Evolutionary conservation across 768 basidiomycete genomes (phyloP), one percentile per base, ranked within the genome.

Genomic region (Pisolithus marmoratus): DNA sequence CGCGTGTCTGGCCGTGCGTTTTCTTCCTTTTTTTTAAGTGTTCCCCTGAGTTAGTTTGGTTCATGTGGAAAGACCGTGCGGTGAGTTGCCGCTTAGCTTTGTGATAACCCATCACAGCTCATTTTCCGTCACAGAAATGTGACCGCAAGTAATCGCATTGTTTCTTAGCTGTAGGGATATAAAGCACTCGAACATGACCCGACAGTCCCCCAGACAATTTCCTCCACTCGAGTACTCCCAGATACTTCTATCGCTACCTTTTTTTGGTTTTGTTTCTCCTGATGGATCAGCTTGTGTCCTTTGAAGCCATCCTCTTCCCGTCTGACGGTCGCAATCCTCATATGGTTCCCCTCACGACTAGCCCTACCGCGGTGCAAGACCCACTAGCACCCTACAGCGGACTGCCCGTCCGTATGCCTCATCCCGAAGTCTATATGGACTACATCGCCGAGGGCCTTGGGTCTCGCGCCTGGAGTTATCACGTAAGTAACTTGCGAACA

Each of bases 381-480:
- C 74, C 76, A 43, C 76, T 78, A 53, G 69, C 69, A 14, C 67
- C 74, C 11, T 76, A 76, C 49, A 73, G 73, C 41, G 63, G 70
- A 50, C 67, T 74, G 26, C 75, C 76, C 29, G 70, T 81, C 43
- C 82, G 84, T 48, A 78, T 87, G 74, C 89, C 89, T 0, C 89
- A 91, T 65, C 89, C 89, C 11, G 87, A 90, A 66, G 79, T 87
- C 38, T 81, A 86, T 63, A 91, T 91, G 88, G 87, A 90, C 68
- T 87, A 84, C 68, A 83, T 91, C 59, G 87, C 85, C 61, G 86
- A 90, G 69, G 78, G 80, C 49, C 74, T 80, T 53, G 84, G 83
- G 29, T 69, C 80, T 17, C 77, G 82, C 52, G 79, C 83, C 15
- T 90, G 88, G 87, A 78, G 79, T 60, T 87, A 81, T 65, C 80